Conservation (phyloP, 169 alveolate genomes). For the Plasmodium gonderi region DNA sequence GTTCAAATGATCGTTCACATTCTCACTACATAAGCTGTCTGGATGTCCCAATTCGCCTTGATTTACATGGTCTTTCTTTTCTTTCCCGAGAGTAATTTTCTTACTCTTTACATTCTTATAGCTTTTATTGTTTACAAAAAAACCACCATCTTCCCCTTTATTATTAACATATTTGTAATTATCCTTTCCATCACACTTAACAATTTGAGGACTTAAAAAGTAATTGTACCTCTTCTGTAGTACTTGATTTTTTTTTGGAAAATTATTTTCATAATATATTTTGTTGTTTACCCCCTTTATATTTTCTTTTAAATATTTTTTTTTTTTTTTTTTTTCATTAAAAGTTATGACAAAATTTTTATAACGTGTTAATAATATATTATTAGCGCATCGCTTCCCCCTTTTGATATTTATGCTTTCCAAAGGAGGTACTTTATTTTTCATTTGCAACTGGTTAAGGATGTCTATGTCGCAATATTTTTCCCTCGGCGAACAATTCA, state of each 20-base stretch:
- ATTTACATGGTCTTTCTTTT: neutral
- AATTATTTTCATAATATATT: neutral
- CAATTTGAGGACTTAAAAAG: neutral
- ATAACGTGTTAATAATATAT: neutral
- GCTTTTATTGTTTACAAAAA: neutral
- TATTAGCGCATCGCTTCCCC: neutral
- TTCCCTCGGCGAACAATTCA: neutral
- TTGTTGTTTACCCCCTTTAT: slow-evolving; percentile 2
- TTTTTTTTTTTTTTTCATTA: neutral
- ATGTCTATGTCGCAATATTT: neutral
- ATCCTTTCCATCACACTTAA: neutral
- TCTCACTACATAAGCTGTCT: neutral
- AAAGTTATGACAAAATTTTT: neutral
- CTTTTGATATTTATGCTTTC: slow-evolving; percentile 3
- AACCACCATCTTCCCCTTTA: neutral
- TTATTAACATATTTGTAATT: neutral
- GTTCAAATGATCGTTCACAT: neutral
- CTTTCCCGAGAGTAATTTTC: neutral
- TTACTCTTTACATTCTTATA: neutral
- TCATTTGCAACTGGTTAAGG: neutral
- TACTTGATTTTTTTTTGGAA: neutral
- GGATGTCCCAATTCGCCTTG: neutral
- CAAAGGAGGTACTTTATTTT: slow-evolving; percentile 3
- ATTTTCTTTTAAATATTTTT: neutral
- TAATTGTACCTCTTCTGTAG: neutral